Evolutionary conservation across 371 early-diverging fungal genomes (phyloP), one percentile per base, ranked within the genome.

Genomic region (Syncephalastrum sp.): DNA sequence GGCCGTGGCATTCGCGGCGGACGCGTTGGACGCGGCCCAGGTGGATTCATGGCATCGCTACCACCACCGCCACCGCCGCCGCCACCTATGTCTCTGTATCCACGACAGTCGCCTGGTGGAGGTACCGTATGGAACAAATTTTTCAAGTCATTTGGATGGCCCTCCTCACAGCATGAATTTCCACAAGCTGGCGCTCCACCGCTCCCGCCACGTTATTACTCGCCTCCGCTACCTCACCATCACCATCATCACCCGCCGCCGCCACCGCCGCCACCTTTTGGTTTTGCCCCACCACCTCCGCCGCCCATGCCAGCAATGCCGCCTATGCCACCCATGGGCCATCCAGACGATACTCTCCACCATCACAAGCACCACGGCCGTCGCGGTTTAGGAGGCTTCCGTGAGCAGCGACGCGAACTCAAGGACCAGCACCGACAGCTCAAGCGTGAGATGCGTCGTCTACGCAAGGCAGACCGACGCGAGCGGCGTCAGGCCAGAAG

Each of bases 181-280:
- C 38, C 38, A 33, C 38, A 33, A 33, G 38, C 38, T 10, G 38
- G 38, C 10, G 38, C 38, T 1, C 38, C 38, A 0, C 38, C 38
- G 38, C 38, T 50, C 21, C 42, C 52, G 13, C 42, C 45, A 0
- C 51, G 58, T 19, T 58, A 52, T 44, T 45, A 44, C 19, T 29
- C 43, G 53, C 33, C 33, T 29, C 24, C 21, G 45, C 16, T 8
- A 1, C 38, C 45, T 46, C 25, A 47, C 10, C 48, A 56, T 47
- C 46, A 48, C 42, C 42, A 47, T 49, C 50, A 56, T 49, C 25
- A 4, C n/a, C 56, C 33, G 16, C 60, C 60, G 16, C 47, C 59
- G 27, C 59, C 52, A 24, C 29, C 51, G 1, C 51, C 50, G 13
- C 58, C 59, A 0, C 17, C 42, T 15, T 16, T 43, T 27, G 41